Evolutionary conservation across 306 rosid genomes (phyloP).

Genomic region (Lathyrus tuberosus): DNA sequence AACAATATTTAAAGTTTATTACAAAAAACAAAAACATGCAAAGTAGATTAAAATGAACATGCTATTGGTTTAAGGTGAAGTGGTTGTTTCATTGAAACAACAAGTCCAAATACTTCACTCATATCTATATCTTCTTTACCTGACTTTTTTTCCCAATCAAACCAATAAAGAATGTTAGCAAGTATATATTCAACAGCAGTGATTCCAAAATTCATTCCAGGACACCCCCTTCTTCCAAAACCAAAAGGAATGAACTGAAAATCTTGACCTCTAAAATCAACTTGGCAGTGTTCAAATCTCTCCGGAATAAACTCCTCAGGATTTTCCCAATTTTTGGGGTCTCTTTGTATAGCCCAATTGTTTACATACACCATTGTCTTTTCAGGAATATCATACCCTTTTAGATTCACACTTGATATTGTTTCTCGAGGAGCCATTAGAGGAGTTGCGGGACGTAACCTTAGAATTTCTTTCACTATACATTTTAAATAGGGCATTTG

Average conservation of each 20-base stretch:
- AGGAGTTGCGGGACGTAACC: conserved; percentile 54
- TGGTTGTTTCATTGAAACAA: conserved; percentile 36
- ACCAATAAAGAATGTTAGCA: conserved; percentile 44
- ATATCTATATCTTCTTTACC: conserved; percentile 24
- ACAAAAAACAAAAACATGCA: not conserved
- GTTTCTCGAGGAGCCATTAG: conserved; percentile 3
- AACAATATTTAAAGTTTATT: not conserved
- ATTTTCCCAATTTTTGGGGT: conserved; percentile 5
- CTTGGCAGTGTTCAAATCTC: conserved; percentile 36
- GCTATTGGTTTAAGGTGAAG: conserved; percentile 31
- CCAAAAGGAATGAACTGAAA: conserved; percentile 37
- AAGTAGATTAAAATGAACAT: not conserved
- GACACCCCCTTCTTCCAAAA: conserved; percentile 43
- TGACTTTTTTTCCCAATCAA: not conserved
- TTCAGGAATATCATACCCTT: not conserved
- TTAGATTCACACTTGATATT: not conserved
- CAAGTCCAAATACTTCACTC: conserved; percentile 29
- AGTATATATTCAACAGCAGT: conserved; percentile 33
- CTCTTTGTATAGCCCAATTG: conserved; percentile 10
- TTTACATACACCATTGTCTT: conserved; percentile 22
- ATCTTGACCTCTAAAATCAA: conserved; percentile 36
- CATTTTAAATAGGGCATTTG: conserved; percentile 60
- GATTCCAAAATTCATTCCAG: conserved; percentile 42
- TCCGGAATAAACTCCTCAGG: conserved; percentile 34
- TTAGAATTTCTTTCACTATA: conserved; percentile 27